These are phyloP conservation scores for Lophium mytilinum DNA, from an alignment of 495 filamentous ascomycete species.

Conservation along the genomic window DNA sequence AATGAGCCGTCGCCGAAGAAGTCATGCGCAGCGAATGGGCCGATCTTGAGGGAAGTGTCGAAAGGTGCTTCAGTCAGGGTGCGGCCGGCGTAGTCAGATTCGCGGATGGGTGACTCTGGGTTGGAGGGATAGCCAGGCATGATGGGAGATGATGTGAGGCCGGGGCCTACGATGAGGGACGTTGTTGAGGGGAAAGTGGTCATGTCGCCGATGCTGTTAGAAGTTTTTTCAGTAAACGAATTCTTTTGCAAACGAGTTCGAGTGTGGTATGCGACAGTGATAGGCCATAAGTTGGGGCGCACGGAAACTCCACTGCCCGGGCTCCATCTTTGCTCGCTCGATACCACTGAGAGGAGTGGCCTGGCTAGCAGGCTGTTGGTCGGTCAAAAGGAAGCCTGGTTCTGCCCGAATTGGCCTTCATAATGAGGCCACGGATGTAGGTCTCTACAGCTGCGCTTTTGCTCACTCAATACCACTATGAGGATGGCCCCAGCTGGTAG, in stretches of 20 bases:
- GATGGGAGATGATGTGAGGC: constrained; percentile 8
- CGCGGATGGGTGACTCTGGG: constrained; percentile 11
- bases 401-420: too few species aligned
- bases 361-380: too few species aligned
- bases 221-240: too few species aligned
- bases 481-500: too few species aligned
- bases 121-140: constrained; percentile 18
- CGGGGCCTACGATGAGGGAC: constrained; percentile 16
- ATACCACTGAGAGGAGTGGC: not conserved
- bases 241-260: too few species aligned
- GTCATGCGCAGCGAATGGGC: constrained; percentile 23
- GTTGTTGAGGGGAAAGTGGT: constrained; percentile 2
- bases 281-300: too few species aligned
- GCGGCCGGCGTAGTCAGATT: constrained; percentile 16
- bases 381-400: too few species aligned
- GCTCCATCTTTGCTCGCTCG: not conserved
- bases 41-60: constrained; percentile 17
- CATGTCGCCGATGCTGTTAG: not conserved
- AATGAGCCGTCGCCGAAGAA: constrained; percentile 48
- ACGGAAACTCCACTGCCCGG: too few species aligned
- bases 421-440: too few species aligned
- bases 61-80: constrained; percentile 18
- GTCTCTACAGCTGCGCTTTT: too few species aligned
- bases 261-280: too few species aligned
- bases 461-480: too few species aligned